Evolutionary conservation across 1,284 basidiomycete genomes (phyloP), one percentile per base, ranked within the genome.

Genomic region (Ustilago tritici): DNA sequence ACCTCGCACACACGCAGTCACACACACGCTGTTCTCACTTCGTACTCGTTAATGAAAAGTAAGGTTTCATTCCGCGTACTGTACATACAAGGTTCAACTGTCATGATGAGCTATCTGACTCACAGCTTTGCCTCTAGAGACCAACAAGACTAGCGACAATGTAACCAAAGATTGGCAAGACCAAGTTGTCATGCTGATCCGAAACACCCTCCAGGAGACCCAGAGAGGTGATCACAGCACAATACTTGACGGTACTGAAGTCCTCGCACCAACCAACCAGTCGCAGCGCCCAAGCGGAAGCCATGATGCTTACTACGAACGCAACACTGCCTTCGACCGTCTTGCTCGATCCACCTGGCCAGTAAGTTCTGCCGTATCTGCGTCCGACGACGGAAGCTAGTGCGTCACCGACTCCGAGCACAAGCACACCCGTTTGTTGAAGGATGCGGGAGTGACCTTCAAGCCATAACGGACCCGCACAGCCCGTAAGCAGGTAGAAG

Each of bases 401-500:
- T 7, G 95, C 94, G 87, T 99, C 97, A 10, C 97, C 97, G 41
- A 99, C 90, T 1, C 97, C 97, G 12, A 99, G 88, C 0, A 92
- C 91, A 19, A 99, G 89, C 15, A 96, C 92, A 3, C 97, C 96
- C n/a, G 94, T 95, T 83, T 93, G 93, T 80, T 92, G 90, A 31
- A 75, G 35, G 61, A 82, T 77, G 19, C 65, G 61, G 32, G 75
- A 74, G 43, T 77, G 61, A 1, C 79, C 93, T 88, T 99, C 97
- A 61, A 99, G 89, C 97, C 97, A 99, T 31, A 99, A 86, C 23
- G 93, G 92, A 6, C 92, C 92, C 3, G 96, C 95, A 87, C 95
- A 98, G 0, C 97, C 97, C 0, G 94, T 95, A 61, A 99, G 88
- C 54, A 99, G 88, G 88, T 98, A 99, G 84, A 99, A 98, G 87